A percentile compares a stretch with the other conserved stretches of the same genome.
phyloP scores from a whole-genome alignment of 2,329 filamentous ascomycete genomes.

The Beauveria bassiana region DNA sequence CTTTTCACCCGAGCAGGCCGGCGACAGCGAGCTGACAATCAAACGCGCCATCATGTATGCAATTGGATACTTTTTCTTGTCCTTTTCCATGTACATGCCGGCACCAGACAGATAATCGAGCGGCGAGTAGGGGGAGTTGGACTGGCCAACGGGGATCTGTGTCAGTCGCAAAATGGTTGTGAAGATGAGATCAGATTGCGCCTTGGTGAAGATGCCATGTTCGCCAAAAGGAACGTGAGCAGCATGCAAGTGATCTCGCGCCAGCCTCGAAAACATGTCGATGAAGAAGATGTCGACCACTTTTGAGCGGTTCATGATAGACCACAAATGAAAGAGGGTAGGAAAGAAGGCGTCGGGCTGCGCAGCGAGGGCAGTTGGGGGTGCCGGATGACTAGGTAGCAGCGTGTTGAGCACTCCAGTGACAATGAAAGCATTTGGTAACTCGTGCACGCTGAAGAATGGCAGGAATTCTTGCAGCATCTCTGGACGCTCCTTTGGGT shows the following conservation, averaged over 20 bases:
- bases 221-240: constrained; percentile 71
- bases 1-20: constrained; percentile 65
- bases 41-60: constrained; percentile 88
- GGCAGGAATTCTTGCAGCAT: constrained; percentile 76
- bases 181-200: constrained; percentile 88
- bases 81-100: constrained; percentile 81
- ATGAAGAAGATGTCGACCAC: constrained; percentile 80
- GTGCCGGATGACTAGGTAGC: constrained; percentile 74
- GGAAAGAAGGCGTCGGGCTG: constrained; percentile 84
- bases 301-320: constrained; percentile 82
- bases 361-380: constrained; percentile 63
- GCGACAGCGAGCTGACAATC: constrained; percentile 89
- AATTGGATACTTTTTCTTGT: constrained; percentile 86
- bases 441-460: constrained; percentile 89
- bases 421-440: constrained; percentile 90
- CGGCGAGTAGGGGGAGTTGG: constrained; percentile 82
- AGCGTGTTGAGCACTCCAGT: constrained; percentile 78
- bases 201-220: constrained; percentile 84
- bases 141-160: constrained; percentile 94
- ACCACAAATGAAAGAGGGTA: constrained; percentile 95
- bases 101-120: constrained; percentile 79
- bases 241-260: constrained; percentile 72
- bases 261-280: constrained; percentile 80
- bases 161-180: constrained; percentile 82
- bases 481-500: constrained; percentile 73